Evolutionary conservation across 768 basidiomycete species (phyloP), one percentile per base, ranked within the genome.

Genomic region (Cubamyces lactineus): DNA sequence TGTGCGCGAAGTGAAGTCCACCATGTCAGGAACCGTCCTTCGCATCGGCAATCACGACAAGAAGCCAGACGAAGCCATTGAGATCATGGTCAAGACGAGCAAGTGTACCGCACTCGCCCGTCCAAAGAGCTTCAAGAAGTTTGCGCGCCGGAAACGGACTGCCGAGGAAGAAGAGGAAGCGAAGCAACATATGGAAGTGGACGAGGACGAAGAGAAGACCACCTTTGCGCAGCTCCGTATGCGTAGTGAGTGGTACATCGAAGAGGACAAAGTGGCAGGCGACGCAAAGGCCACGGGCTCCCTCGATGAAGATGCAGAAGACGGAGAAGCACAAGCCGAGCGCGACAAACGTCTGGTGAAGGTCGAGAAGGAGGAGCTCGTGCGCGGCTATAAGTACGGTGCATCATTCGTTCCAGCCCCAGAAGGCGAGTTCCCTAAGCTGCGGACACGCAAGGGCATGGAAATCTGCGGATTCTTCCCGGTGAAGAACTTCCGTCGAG

Each of bases 381-480:
- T 92, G 23, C 77, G 81, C 65, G 94, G 92, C 1, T 96, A 91
- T 79, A 91, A 91, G 75, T 96, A 97, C 69, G 96, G 96, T 19
- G 83, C 92, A 2, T 89, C 91, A 0, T 95, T 93, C 73, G 89
- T 86, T 2, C 93, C 92, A 0, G 88, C 89, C 74, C 90, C 92
- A 2, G 92, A 93, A 53, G 92, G 86, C n/a, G 86, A 88, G 55
- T 96, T 94, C 67, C 84, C 84, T 30, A 82, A 78, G 63, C 76
- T 97, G 41, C 75, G 78, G n/a, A 91, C 94, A 0, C 82, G 77
- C 70, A 89, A 87, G 68, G 96, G 96, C 0, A 89, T 98, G 49
- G 92, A 96, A 53, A 85, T 98, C 45, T 85, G 89, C 67, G 90
- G 88, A 0, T 97, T 98, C 78, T 89, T 97, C 73, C 81, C 77